A percentile compares a stretch with the other conserved stretches of the same genome.
Conservation (phyloP, 176 grass and related monocot species). For the Oryza officinalis region DNA sequence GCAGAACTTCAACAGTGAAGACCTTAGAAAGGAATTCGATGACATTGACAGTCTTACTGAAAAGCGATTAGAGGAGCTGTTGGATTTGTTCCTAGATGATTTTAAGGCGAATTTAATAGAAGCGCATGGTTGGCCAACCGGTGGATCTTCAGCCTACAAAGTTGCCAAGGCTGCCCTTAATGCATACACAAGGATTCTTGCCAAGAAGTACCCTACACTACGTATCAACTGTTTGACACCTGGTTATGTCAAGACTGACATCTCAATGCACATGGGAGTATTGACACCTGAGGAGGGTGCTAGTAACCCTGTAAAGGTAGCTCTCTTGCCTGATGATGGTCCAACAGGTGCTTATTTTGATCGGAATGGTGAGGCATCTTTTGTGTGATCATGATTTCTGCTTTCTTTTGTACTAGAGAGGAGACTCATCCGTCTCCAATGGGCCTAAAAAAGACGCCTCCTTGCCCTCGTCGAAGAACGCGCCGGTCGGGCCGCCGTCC, state of each 20-base stretch:
- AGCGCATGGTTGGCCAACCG: constrained; percentile 53
- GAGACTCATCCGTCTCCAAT: no score
- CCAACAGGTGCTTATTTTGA: constrained; percentile 64
- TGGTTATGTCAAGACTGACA: constrained; percentile 69
- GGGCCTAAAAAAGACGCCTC: constrained; percentile 25
- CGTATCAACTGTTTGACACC: constrained; percentile 60
- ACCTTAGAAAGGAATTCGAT: constrained; percentile 43
- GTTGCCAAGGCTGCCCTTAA: constrained; percentile 56
- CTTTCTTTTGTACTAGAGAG: no score
- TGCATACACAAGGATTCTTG: constrained; percentile 69
- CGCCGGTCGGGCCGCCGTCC: constrained; percentile 28
- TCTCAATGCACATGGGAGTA: constrained; percentile 51
- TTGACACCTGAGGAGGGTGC: constrained; percentile 60
- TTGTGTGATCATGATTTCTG: constrained; percentile 32
- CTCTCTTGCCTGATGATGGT: constrained; percentile 60
- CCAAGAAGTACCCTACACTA: constrained; percentile 49
- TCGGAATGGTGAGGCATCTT: constrained; percentile 46
- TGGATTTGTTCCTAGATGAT: constrained; percentile 55
- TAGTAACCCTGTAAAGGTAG: constrained; percentile 60
- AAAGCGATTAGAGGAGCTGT: constrained; percentile 49
- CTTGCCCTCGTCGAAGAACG: constrained; percentile 19
- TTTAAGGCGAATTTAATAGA: constrained; percentile 59
- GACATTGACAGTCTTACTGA: constrained; percentile 52
- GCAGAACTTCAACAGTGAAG: constrained; percentile 57
- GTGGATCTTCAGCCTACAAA: constrained; percentile 53